Percentiles rank a stretch among this genome's conserved stretches.
Conservation (phyloP, 768 basidiomycete species). For the Leccinum olivaceopallidum region DNA sequence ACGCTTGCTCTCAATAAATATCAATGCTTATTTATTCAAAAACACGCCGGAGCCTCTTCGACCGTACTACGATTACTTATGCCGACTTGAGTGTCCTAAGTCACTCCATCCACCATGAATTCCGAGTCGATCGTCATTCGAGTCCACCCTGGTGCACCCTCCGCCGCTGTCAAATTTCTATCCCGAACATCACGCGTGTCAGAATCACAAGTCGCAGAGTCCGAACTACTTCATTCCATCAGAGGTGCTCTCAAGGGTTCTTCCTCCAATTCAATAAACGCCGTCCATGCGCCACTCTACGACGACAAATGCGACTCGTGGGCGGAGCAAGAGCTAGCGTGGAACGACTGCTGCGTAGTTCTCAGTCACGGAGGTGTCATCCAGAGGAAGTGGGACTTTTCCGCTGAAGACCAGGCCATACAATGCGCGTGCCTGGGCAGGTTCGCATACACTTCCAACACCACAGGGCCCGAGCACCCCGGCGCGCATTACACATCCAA, state of each 20-base stretch:
- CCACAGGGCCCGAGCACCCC: conserved; percentile 25
- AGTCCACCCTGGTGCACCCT: conserved; percentile 42
- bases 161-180: conserved; percentile 47
- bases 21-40: not conserved
- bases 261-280: conserved; percentile 41
- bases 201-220: conserved; percentile 23
- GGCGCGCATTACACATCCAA: conserved; percentile 32
- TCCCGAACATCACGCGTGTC: conserved; percentile 23
- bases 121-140: conserved; percentile 33
- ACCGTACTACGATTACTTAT: not conserved
- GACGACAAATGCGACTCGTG: conserved; percentile 39
- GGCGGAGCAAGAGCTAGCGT: conserved; percentile 66
- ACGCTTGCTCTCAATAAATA: conserved; percentile 2
- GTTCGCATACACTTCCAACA: conserved; percentile 53
- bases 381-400: conserved; percentile 71
- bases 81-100: not conserved
- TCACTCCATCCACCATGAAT: conserved; percentile 15
- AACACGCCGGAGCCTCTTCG: not conserved
- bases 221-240: conserved; percentile 55
- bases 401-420: conserved; percentile 67
- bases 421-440: conserved; percentile 81
- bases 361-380: conserved; percentile 69
- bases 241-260: conserved; percentile 59
- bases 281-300: conserved; percentile 45
- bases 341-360: conserved; percentile 65